Evolutionary conservation across 352 stramenopile species (phyloP).

Genomic region (Phytopythium aichiense): DNA sequence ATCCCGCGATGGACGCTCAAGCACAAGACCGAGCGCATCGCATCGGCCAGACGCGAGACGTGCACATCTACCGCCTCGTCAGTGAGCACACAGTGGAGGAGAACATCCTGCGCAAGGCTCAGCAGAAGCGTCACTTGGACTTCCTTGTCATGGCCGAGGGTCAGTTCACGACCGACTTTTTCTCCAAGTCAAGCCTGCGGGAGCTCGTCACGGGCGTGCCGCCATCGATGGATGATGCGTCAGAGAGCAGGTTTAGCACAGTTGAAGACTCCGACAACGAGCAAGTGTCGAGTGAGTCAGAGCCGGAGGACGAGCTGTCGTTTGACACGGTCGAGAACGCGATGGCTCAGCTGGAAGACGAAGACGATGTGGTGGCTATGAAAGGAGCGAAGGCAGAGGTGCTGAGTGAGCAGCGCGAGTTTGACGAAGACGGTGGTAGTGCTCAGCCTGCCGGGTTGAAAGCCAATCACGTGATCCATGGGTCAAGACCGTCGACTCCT

Average conservation of each 20-base stretch:
- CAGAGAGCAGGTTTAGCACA: slow-evolving; percentile 2
- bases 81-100: slow-evolving; percentile 98
- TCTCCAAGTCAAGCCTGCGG: slow-evolving; percentile 82
- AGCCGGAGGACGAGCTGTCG: slow-evolving; percentile 29
- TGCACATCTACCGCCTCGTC: slow-evolving; percentile 98
- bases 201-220: slow-evolving; percentile 77
- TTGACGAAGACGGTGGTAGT: slow-evolving; percentile 40
- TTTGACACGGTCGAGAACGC: slow-evolving; percentile 85
- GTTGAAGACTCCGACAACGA: slow-evolving; percentile 25
- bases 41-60: slow-evolving; percentile 97
- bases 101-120: slow-evolving; percentile 99
- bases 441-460: slow-evolving; percentile 9
- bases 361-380: slow-evolving; percentile 93
- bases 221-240: slow-evolving; percentile 21
- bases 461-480: background rate
- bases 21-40: slow-evolving; percentile 97
- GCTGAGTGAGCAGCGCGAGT: slow-evolving; percentile 53
- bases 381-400: slow-evolving; percentile 66
- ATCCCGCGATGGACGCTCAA: slow-evolving; percentile 92
- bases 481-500: slow-evolving; percentile 25
- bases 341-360: slow-evolving; percentile 95
- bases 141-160: slow-evolving; percentile 88
- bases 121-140: slow-evolving; percentile 97
- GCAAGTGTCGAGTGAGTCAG: slow-evolving; percentile 20
- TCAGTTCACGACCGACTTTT: slow-evolving; percentile 81